Percentiles rank a stretch among this genome's conserved stretches.
Evolutionary conservation across 225 moss, liverwort and hornwort genomes (phyloP).

Genomic region (Anthoceros angustus): DNA sequence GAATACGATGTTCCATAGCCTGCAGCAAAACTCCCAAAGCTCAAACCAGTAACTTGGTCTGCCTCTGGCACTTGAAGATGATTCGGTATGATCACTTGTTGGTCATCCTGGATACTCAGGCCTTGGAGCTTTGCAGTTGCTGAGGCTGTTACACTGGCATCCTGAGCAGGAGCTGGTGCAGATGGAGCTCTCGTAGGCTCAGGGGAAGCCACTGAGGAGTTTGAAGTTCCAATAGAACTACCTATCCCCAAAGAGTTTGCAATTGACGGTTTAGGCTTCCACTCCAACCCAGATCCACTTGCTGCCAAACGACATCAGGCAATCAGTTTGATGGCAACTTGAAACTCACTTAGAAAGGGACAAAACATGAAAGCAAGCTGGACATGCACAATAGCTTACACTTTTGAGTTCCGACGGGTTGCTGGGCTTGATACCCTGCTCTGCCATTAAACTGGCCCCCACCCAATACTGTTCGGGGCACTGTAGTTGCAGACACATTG

Average conservation of each 20-base stretch:
- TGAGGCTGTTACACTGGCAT: constrained; percentile 29
- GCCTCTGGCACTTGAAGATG: constrained; percentile 83
- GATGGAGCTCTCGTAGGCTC: constrained; percentile 10
- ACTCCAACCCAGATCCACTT: constrained; percentile 37
- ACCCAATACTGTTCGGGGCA: constrained; percentile 22
- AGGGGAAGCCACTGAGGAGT: constrained; percentile 14
- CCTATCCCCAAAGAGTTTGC: constrained; percentile 26
- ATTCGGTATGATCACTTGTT: constrained; percentile 78
- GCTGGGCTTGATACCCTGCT: constrained; percentile 38
- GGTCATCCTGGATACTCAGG: constrained; percentile 52
- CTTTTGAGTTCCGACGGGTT: constrained; percentile 78
- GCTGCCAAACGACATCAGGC: constrained; percentile 8
- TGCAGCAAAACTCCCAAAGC: constrained; percentile 84
- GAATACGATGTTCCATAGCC: constrained; percentile 59
- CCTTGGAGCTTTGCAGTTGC: constrained; percentile 42
- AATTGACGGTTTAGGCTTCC: constrained; percentile 48
- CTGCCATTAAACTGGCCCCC: constrained; percentile 54
- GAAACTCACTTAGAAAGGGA: background rate
- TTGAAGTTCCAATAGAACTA: constrained; percentile 10
- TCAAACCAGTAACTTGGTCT: constrained; percentile 56
- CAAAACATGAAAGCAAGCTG: background rate
- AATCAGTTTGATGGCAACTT: background rate
- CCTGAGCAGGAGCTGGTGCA: constrained; percentile 21
- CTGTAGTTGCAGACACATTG: constrained; percentile 10
- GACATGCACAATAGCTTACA: constrained; percentile 18